Conservation (phyloP, 768 basidiomycete species). For the Jaapia argillacea region DNA sequence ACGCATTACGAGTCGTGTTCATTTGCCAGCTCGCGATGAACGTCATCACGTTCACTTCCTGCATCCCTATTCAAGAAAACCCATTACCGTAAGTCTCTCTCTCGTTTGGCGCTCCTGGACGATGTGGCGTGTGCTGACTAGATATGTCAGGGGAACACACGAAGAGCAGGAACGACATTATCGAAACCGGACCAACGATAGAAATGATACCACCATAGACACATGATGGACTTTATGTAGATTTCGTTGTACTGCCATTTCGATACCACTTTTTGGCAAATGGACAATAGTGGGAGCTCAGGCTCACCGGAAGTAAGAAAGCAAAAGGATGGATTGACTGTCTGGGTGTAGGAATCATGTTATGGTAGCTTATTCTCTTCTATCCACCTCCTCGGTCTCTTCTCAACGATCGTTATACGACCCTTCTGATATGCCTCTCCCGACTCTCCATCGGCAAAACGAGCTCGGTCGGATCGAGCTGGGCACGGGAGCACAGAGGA, state of each 20-base stretch:
- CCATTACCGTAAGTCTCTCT: constrained; percentile 35
- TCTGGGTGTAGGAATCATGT: too few relatives aligned
- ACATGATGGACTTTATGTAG: too few relatives aligned
- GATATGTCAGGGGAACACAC: constrained; percentile 39
- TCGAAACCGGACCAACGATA: too few relatives aligned
- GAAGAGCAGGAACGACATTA: constrained; percentile 53
- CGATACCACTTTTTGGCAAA: too few relatives aligned
- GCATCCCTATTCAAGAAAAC: constrained; percentile 71
- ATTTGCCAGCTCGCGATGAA: constrained; percentile 66
- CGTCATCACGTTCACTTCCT: constrained; percentile 54
- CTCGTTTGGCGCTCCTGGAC: not conserved
- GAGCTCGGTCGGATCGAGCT: constrained; percentile 45
- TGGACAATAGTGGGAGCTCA: too few relatives aligned
- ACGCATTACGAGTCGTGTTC: constrained; percentile 75
- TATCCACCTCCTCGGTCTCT: constrained; percentile 70
- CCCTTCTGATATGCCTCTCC: constrained; percentile 14
- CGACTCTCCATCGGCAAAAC: constrained; percentile 45
- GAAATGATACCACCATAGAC: too few relatives aligned
- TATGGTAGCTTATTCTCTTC: constrained; percentile 44
- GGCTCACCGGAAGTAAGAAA: too few relatives aligned
- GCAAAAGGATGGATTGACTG: too few relatives aligned
- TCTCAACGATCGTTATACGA: constrained; percentile 35
- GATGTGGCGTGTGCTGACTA: not conserved
- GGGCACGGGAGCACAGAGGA: constrained; percentile 77
- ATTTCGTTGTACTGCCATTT: too few relatives aligned